Evolutionary conservation across 768 basidiomycete genomes (phyloP), one percentile per base, ranked within the genome.

Genomic region (Clathrus columnatus): DNA sequence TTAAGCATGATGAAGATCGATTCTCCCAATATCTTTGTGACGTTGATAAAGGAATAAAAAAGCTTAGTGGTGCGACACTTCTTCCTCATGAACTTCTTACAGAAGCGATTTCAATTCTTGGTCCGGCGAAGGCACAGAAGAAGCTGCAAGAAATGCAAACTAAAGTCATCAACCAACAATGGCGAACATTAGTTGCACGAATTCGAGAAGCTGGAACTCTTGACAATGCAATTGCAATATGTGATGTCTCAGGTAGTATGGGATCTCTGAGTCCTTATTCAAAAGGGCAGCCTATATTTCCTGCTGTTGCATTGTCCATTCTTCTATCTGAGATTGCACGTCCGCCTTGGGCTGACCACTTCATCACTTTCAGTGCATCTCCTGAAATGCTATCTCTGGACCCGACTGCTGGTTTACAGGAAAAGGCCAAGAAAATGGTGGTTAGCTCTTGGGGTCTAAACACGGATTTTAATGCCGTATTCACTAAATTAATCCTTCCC

Each of bases 211-310:
- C 75, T 0, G 82, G 83, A 1, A 64, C 67, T n/a, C 61, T 89
- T 36, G 77, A 82, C 1, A 85, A 81, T 58, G 73, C 76, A 8
- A 63, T 89, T 23, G 85, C 85, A 0, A 61, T 87, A 24, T 87
- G 84, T 65, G 87, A 88, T 62, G 84, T 87, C 17, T 86, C 83
- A 0, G 85, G 82, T 0, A 84, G 82, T 7, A 88, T 87, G 87
- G 83, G 82, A 1, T 75, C 2, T 0, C 23, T 36, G 10, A 14
- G 1, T 4, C 20, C 0, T 26, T 18, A 60, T 69, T 20, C 1
- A 16, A 57, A 1, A 23, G 1, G 58, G 23, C 0, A 54, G 17
- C 85, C 86, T 0, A 83, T 88, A 54, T 69, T 75, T 30, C 82
- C 82, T 6, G 77, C 84, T 1, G 53, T 90, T 17, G 75, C 83